Base-by-base conservation (phyloP, 805 yeast species). In the Priceomyces medius region DNA sequence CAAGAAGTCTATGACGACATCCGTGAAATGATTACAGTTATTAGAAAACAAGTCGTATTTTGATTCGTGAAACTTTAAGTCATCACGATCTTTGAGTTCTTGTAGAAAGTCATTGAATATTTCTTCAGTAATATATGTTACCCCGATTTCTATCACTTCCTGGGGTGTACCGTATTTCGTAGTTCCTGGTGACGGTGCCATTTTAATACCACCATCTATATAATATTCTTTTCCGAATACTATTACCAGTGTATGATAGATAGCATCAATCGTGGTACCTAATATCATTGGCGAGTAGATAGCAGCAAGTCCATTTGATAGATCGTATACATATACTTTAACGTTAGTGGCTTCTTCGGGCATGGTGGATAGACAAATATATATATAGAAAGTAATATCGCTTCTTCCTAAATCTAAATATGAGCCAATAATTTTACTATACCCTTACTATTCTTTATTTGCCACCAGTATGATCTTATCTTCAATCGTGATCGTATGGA, bases 1-100 rank as follows among this genome's bases (percentile, higher is more conserved):
- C 43, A 81, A 58, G 46, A 82, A 81, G 50, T 81, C 80, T 31
- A 77, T 52, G 42, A 77, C 53, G 34, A 74, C 80, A 49, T 81
- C 74, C 14, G 83, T 71, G 60, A 83, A 81, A 59, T 83, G 83
- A 59, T 82, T 82, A 59, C 88, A 82, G 53, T 82, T 82, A 58
- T 81, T 81, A 40, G 72, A 71, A 44, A 82, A 79, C 43, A 82
- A 57, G 48, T 80, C 79, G 60, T 82, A 82, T 28, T 59, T 64
- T 7, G 63, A 65, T 7, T 79, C 73, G 12, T 66, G 56, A 49
- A 70, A 80, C 43, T 71, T 75, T 36, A 42, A 41, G n/a, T 58
- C 61, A 8, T 66, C 66, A 42, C 64, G 66, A 35, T 52, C 48
- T 23, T 59, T 55, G 20, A 81, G 57, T 34, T 81, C 84, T 3